These are phyloP conservation scores for Aphanomyces cochlioides DNA, from an alignment of 352 stramenopile species.

Conservation along the genomic window DNA sequence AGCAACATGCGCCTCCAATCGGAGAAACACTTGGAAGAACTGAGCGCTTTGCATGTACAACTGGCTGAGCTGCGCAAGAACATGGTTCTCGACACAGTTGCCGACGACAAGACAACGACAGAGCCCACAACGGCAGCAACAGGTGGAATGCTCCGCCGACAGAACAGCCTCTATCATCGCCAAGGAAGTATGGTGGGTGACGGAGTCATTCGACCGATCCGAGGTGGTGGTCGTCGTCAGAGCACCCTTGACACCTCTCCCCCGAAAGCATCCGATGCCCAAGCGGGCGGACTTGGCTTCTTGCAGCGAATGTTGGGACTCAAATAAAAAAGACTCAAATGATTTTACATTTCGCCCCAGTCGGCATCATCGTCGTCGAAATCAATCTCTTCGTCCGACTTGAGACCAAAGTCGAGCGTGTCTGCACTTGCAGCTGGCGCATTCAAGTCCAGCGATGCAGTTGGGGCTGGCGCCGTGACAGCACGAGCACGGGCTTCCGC, in stretches of 20 bases:
- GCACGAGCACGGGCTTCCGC: constrained; percentile 2
- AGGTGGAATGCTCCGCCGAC: constrained; percentile 49
- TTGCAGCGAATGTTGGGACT: constrained; percentile 18
- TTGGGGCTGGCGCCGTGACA: constrained; percentile 36
- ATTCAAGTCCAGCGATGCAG: constrained; percentile 32
- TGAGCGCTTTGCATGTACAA: constrained; percentile 80
- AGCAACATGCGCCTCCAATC: constrained; percentile 85
- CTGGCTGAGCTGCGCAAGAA: constrained; percentile 73
- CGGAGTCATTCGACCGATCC: constrained; percentile 19
- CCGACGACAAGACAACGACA: constrained; percentile 39
- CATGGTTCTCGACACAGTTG: neutral
- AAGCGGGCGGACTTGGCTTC: constrained; percentile 11
- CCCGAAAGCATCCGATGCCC: neutral
- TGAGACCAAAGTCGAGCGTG: constrained; percentile 73
- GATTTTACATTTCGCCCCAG: constrained; percentile 75
- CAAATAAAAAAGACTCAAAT: constrained; percentile 4
- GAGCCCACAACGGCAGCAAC: constrained; percentile 62
- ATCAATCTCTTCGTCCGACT: constrained; percentile 60
- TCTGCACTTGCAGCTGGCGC: constrained; percentile 36
- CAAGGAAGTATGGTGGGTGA: constrained; percentile 15
- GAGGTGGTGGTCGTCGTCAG: constrained; percentile 5
- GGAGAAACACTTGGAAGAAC: constrained; percentile 84
- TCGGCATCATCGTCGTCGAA: constrained; percentile 80
- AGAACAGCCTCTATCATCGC: constrained; percentile 30
- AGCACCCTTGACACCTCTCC: neutral